Evolutionary conservation across 2,329 filamentous ascomycete genomes (phyloP).

Genomic region (Penicillium sp.): DNA sequence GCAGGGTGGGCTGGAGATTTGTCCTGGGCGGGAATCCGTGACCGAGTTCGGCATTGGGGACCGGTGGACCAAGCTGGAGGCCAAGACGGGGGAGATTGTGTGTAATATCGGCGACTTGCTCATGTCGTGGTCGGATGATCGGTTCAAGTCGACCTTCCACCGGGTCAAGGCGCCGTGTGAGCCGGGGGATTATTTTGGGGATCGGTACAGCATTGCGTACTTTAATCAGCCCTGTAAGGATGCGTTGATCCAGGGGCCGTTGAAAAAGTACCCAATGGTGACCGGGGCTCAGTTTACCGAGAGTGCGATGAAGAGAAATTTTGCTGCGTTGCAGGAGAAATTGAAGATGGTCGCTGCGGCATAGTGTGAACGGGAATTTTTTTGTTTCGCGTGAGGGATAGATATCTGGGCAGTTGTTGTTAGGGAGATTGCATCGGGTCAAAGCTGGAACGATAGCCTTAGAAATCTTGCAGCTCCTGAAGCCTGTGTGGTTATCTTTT

Average conservation of each 20-base stretch:
- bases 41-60: conserved; percentile 62
- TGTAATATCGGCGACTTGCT: conserved; percentile 68
- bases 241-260: conserved; percentile 60
- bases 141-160: conserved; percentile 68
- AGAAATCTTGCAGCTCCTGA: not conserved
- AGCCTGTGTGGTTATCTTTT: conserved; percentile 3
- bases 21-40: conserved; percentile 62
- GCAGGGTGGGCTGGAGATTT: conserved; percentile 65
- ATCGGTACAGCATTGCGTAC: conserved; percentile 65
- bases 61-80: conserved; percentile 64
- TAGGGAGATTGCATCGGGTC: conserved; percentile 5
- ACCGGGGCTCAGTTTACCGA: conserved; percentile 63
- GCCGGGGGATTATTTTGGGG: conserved; percentile 57
- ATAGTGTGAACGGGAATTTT: conserved; percentile 2
- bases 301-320: conserved; percentile 60
- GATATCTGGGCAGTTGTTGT: conserved; percentile 13
- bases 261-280: conserved; percentile 62
- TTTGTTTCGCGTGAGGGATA: conserved; percentile 17
- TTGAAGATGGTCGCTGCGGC: conserved; percentile 33
- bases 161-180: conserved; percentile 63
- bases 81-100: conserved; percentile 56
- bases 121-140: conserved; percentile 68
- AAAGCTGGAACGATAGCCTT: not conserved
- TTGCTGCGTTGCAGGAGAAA: conserved; percentile 54
- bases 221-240: conserved; percentile 66